Evolutionary conservation across 306 rosid species (phyloP).

Genomic region (Cucurbita moschata): DNA sequence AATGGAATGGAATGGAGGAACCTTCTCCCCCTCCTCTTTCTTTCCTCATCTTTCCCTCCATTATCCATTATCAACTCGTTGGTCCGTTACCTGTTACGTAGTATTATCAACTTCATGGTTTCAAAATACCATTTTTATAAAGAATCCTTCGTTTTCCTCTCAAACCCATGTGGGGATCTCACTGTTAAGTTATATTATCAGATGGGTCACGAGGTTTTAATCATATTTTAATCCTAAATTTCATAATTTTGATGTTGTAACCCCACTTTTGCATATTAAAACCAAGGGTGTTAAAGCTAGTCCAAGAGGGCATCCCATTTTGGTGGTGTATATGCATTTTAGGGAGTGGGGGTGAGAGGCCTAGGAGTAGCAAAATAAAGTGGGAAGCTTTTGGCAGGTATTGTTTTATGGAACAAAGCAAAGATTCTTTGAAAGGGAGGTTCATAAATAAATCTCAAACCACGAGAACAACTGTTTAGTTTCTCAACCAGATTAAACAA

Average conservation of each 20-base stretch:
- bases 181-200: no score
- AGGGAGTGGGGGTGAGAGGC: neutral
- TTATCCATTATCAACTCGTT: no score
- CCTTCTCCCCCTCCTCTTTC: no score
- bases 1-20: no score
- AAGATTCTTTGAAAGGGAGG: neutral
- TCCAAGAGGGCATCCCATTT: neutral
- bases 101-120: no score
- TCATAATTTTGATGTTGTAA: neutral
- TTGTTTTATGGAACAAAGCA: conserved; percentile 3
- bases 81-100: no score
- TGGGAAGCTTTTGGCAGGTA: conserved; percentile 1
- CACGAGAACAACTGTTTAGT: neutral
- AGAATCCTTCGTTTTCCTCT: no score
- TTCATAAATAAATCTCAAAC: neutral
- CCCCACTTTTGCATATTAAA: neutral
- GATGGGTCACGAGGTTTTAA: no score
- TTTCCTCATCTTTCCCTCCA: no score
- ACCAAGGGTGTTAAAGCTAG: neutral
- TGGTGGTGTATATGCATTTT: neutral
- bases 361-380: conserved; percentile 1
- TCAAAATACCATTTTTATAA: no score
- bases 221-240: no score
- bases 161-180: no score
- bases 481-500: neutral